These are phyloP conservation scores for Termitomyces sp. DNA, from an alignment of 768 basidiomycete species.

Conservation along the genomic window DNA sequence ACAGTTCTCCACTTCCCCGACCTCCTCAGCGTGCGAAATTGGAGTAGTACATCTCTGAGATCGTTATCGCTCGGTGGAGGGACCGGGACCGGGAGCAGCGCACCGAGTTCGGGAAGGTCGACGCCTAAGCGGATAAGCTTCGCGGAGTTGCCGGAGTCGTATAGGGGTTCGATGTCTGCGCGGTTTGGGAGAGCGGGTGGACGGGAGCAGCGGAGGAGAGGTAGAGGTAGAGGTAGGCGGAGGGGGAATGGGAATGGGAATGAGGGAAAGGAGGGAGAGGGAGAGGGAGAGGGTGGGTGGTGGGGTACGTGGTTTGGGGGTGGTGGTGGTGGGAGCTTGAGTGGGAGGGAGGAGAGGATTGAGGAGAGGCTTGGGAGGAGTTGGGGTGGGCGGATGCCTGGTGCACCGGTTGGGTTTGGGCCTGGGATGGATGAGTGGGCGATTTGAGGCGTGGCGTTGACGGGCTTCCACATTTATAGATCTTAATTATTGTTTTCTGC, in stretches of 20 bases:
- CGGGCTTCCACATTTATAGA: no score
- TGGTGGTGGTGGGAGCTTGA: constrained; percentile 23
- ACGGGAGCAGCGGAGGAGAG: constrained; percentile 32
- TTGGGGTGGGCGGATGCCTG: constrained; percentile 42
- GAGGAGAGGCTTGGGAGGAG: constrained; percentile 53
- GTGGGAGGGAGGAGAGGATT: constrained; percentile 40
- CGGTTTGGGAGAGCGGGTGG: constrained; percentile 27
- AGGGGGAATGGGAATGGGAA: background rate
- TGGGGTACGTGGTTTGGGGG: constrained; percentile 16
- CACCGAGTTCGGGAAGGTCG: constrained; percentile 48
- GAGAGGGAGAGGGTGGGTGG: constrained; percentile 25
- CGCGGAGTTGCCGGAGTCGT: constrained; percentile 70
- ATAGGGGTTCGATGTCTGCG: constrained; percentile 34
- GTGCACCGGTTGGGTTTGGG: constrained; percentile 27
- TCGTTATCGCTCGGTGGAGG: constrained; percentile 3
- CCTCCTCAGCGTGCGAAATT: background rate
- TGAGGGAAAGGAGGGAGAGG: constrained; percentile 20
- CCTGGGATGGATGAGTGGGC: constrained; percentile 56
- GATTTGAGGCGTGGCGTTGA: constrained; percentile 29
- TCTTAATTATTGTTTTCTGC: no score
- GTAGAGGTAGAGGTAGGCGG: constrained; percentile 12
- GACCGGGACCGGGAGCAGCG: constrained; percentile 24
- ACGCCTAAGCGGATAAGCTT: constrained; percentile 80
- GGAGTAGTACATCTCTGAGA: background rate
- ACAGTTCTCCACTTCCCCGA: constrained; percentile 17